Evolutionary conservation across 805 yeast genomes (phyloP).

Genomic region (Debaryomyces maramus): DNA sequence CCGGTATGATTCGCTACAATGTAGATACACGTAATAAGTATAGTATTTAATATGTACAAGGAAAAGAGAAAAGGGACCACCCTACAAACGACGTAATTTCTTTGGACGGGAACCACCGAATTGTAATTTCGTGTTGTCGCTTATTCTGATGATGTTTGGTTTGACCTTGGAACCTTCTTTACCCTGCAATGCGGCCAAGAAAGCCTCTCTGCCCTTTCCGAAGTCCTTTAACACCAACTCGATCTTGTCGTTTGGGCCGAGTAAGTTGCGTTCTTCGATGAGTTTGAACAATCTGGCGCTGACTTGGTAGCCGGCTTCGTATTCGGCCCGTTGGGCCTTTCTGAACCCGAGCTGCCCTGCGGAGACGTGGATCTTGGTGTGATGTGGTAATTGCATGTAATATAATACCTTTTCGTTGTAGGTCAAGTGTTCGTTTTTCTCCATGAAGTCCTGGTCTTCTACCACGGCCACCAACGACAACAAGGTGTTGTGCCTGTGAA

Average conservation of each 20-base stretch:
- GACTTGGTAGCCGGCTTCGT: conserved; percentile 90
- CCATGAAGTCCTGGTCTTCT: conserved; percentile 60
- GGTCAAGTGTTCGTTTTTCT: conserved; percentile 54
- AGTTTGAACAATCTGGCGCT: conserved; percentile 68
- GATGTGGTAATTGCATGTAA: conserved; percentile 77
- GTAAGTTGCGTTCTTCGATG: conserved; percentile 61
- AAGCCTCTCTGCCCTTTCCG: conserved; percentile 89
- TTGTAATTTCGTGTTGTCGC: conserved; percentile 79
- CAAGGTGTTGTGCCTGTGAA: conserved; percentile 81
- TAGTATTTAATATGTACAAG: too few species aligned
- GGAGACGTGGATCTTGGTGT: conserved; percentile 62
- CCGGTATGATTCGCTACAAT: too few species aligned
- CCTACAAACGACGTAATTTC: conserved; percentile 69
- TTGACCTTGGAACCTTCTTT: conserved; percentile 79
- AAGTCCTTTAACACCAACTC: conserved; percentile 80
- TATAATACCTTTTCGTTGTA: conserved; percentile 74
- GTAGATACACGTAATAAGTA: too few species aligned
- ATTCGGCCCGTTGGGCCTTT: conserved; percentile 86
- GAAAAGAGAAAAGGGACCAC: too few species aligned
- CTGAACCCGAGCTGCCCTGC: conserved; percentile 90
- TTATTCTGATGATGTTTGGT: conserved; percentile 63
- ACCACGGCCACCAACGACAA: conserved; percentile 71
- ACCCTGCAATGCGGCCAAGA: conserved; percentile 79
- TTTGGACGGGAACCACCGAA: conserved; percentile 93
- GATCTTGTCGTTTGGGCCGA: conserved; percentile 54